Base-by-base conservation (phyloP, 768 basidiomycete species). In the Russula olivacea region DNA sequence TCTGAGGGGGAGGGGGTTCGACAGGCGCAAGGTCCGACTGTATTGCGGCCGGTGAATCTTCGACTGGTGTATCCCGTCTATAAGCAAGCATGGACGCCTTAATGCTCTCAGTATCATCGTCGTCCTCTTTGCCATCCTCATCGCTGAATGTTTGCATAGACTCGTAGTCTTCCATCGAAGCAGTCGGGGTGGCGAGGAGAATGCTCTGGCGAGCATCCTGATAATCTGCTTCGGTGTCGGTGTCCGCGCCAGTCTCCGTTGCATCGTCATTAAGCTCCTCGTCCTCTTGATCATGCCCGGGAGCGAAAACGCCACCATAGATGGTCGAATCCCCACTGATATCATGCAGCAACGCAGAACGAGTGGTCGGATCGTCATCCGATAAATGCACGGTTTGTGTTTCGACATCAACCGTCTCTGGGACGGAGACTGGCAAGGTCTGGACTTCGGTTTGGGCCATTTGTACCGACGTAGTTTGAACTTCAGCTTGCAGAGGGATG, bases 131-230 rank as follows among this genome's bases (percentile, higher is more conserved):
- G 58, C 78, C 81, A 2, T 83, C 88, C 63, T 83, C 84, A 66
- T 90, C 88, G 45, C 86, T 84, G 61, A 66, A 63, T 11, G 64
- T 53, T 38, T 61, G 45, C 21, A 63, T 53, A 9, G 63, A 68
- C 19, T 64, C 58, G 36, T 58, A 65, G 23, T 63, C 63, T 53
- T 75, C 76, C 55, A 66, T 62, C 4, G 88, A 87, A 61, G 81
- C 81, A 4, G 83, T 84, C 4, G 91, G 88, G 1, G 85, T 85
- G 72, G 83, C 79, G 67, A 82, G 77, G 12, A 76, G 76, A 28
- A 83, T 72, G 43, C 80, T 91, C 71, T 87, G 85, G 50, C 85
- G 77, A 2, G 93, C 84, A 64, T 95, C 93, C 1, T 86, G 79
- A 68, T 89, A 93, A 62, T 91, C 89, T 38, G 71, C 73, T 48